These are phyloP conservation scores for Crithidia expoeki DNA, from an alignment of 208 protist species.

Conservation along the genomic window DNA sequence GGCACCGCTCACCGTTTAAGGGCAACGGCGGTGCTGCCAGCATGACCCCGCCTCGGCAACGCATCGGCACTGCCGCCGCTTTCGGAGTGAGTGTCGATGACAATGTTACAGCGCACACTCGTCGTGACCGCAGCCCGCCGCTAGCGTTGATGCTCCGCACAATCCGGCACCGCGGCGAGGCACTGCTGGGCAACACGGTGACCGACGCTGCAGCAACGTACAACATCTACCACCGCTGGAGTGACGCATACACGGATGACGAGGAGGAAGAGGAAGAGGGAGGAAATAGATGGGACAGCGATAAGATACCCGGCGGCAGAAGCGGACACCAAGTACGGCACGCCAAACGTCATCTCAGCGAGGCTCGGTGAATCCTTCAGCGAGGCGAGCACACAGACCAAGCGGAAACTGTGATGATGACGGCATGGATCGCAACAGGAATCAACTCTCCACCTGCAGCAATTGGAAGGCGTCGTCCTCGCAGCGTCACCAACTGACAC, in stretches of 20 bases:
- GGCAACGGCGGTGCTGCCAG: neutral
- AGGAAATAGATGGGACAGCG: neutral
- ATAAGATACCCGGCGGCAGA: neutral
- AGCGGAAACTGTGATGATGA: neutral
- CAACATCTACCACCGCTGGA: constrained; percentile 1
- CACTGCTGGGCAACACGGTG: too few species aligned
- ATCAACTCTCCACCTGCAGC: too few species aligned
- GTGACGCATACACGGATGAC: constrained; percentile 3
- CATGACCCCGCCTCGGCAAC: constrained; percentile 6
- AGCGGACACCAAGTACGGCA: neutral
- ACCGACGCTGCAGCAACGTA: neutral
- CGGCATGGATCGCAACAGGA: neutral
- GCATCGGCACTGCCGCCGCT: too few species aligned
- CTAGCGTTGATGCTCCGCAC: constrained; percentile 28
- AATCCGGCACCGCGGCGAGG: constrained; percentile 8
- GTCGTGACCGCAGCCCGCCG: constrained; percentile 30
- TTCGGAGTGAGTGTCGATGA: too few species aligned
- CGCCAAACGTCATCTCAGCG: neutral
- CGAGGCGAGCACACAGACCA: neutral
- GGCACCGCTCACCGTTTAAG: neutral
- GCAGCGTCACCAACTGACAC: too few species aligned
- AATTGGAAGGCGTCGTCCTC: too few species aligned
- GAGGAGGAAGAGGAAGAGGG: constrained; percentile 3
- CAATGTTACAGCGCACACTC: too few species aligned
- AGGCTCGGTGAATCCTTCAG: neutral